These are phyloP conservation scores for Botryotinia globosa DNA, from an alignment of 2,329 filamentous ascomycete species.

Conservation along the genomic window DNA sequence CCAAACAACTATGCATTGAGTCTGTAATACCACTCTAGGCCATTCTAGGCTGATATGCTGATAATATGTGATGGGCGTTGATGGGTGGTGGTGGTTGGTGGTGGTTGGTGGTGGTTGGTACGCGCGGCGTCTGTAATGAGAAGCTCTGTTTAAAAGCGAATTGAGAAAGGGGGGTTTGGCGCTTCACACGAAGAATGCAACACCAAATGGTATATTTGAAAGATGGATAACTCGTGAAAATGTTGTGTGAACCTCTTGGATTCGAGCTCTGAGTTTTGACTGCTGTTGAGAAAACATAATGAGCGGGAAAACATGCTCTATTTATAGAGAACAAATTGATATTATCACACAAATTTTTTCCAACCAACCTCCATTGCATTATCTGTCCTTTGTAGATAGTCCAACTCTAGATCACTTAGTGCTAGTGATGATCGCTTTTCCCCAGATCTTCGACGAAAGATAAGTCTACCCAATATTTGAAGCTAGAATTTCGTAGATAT, in stretches of 20 bases:
- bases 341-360: neutral
- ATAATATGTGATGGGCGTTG: neutral
- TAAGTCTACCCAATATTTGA: neutral
- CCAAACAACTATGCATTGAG: neutral
- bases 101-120: neutral
- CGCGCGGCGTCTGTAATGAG: neutral
- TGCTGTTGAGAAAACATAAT: neutral
- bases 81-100: neutral
- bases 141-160: neutral
- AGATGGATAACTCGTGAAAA: too few relatives aligned
- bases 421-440: neutral
- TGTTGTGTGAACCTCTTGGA: too few relatives aligned
- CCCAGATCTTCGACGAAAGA: neutral
- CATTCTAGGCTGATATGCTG: neutral
- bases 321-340: neutral
- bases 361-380: neutral
- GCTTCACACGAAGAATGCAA: too few relatives aligned
- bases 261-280: neutral
- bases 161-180: neutral
- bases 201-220: neutral
- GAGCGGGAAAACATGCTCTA: too few relatives aligned
- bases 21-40: neutral
- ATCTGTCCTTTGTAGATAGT: neutral
- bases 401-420: neutral
- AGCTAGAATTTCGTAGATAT: neutral